Conservation (phyloP, 2,329 filamentous ascomycete species). For the Gnomoniopsis smithogilvyi region DNA sequence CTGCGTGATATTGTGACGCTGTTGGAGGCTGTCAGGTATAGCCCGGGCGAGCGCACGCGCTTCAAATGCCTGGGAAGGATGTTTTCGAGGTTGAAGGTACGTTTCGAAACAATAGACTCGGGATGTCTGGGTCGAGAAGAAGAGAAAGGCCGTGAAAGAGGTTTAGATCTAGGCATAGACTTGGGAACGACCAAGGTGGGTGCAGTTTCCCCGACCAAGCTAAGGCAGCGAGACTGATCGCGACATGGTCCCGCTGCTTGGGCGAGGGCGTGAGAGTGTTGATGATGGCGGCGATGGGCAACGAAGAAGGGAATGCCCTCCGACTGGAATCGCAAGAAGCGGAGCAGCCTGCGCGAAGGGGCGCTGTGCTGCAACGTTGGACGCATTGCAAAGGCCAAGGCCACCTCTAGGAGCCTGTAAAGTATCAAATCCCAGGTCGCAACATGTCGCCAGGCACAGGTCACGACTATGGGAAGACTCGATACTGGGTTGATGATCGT, state of each 20-base stretch:
- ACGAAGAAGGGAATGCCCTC: slow-evolving; percentile 53
- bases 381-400: slow-evolving; percentile 36
- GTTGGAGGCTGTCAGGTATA: neutral
- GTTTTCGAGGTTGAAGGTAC: slow-evolving; percentile 21
- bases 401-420: neutral
- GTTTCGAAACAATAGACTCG: slow-evolving; percentile 18
- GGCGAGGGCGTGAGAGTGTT: neutral
- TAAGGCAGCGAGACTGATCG: neutral
- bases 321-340: slow-evolving; percentile 70
- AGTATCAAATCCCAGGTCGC: neutral
- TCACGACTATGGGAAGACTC: too few species aligned
- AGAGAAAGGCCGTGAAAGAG: neutral
- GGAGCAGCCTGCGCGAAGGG: slow-evolving; percentile 59
- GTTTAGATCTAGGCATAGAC: neutral
- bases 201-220: too few species aligned
- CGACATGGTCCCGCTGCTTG: neutral
- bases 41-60: slow-evolving; percentile 8
- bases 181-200: neutral
- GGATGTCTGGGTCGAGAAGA: slow-evolving; percentile 1
- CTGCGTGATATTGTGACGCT: slow-evolving; percentile 22
- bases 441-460: neutral
- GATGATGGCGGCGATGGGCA: slow-evolving; percentile 28
- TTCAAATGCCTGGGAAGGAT: slow-evolving; percentile 25
- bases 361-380: slow-evolving; percentile 40
- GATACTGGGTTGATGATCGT: too few species aligned